Conservation (phyloP, 2,329 filamentous ascomycete genomes). For the Penicillium sp. region DNA sequence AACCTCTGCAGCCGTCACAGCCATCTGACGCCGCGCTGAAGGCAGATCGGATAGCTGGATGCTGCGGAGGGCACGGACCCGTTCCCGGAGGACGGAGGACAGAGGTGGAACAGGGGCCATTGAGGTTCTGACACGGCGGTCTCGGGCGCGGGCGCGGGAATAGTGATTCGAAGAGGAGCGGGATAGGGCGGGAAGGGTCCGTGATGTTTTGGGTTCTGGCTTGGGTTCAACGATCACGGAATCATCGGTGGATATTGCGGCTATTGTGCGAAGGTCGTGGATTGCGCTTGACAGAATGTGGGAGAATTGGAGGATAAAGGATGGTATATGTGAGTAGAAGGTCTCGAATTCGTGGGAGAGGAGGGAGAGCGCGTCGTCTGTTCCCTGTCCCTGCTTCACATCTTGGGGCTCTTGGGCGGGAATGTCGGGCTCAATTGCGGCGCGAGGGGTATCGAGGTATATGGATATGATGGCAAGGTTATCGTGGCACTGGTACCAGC, state of each 20-base stretch:
- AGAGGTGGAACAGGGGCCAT: conserved; percentile 23
- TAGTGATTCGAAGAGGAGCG: conserved; percentile 15
- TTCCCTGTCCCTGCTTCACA: background rate
- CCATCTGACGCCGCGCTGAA: conserved; percentile 33
- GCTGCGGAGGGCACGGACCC: conserved; percentile 29
- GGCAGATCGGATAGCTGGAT: conserved; percentile 37
- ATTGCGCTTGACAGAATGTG: conserved; percentile 26
- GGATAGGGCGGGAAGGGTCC: background rate
- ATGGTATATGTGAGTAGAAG: conserved; percentile 34
- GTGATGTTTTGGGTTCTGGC: background rate
- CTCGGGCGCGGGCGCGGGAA: conserved; percentile 19
- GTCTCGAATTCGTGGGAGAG: conserved; percentile 36
- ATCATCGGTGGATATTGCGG: conserved; percentile 22
- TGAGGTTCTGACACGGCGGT: conserved; percentile 24
- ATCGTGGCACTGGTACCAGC: conserved; percentile 32
- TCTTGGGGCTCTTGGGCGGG: conserved; percentile 8
- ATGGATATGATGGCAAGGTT: conserved; percentile 37
- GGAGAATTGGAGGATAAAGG: conserved; percentile 27
- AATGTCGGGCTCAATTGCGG: conserved; percentile 20
- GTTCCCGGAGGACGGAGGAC: conserved; percentile 28
- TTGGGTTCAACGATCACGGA: background rate
- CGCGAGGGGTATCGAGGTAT: conserved; percentile 35
- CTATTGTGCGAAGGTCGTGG: conserved; percentile 26
- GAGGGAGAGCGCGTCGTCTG: conserved; percentile 31
- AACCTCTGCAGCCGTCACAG: conserved; percentile 36